Evolutionary conservation across 2,329 filamentous ascomycete genomes (phyloP), one percentile per base, ranked within the genome.

Genomic region (Elsinoe necatrix): DNA sequence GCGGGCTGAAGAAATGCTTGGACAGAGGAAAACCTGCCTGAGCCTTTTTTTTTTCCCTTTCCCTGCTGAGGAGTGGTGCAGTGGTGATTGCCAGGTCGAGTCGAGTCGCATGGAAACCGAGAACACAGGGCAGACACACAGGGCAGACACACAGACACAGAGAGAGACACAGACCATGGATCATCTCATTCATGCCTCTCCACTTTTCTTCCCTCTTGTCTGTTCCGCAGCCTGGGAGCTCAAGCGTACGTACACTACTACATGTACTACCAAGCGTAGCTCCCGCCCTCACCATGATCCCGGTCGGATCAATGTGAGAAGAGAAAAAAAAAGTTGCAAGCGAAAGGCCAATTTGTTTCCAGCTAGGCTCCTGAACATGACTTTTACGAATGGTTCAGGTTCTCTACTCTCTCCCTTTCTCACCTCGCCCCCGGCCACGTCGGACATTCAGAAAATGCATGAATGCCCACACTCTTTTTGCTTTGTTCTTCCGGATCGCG

Each of bases 231-330:
- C 18, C 2, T 43, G 41, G 41, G 41, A 20, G 41, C 34, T 37
- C 34, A 37, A 12, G 34, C 34, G 34, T 37, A n/a, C 9, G 9
- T 37, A n/a, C n/a, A 31, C 29, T 31, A 31, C 6, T 5, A 5
- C 29, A 31, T 11, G 11, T 31, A 37, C 34, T 37, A n/a, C 34
- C 9, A 37, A 11, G 9, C 27, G 27, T 29, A 48, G 43, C 43
- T 48, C 43, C 23, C 27, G 43, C 14, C 34, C 14, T 37, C 48
- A 52, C 48, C 48, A 52, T 35, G 48, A 52, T 37, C 48, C 48
- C 48, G 48, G 48, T 52, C 48, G 37, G 45, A 29, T 52, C 29
- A 20, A 6, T 37, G 12, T 9, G n/a, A n/a, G n/a, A n/a, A 37
- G 14, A 3, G 16, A 21, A 16, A 20, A 37, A 37, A 52, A 52